Conservation (phyloP, 257 asterid genomes). For the Primulina huaijiensis region DNA sequence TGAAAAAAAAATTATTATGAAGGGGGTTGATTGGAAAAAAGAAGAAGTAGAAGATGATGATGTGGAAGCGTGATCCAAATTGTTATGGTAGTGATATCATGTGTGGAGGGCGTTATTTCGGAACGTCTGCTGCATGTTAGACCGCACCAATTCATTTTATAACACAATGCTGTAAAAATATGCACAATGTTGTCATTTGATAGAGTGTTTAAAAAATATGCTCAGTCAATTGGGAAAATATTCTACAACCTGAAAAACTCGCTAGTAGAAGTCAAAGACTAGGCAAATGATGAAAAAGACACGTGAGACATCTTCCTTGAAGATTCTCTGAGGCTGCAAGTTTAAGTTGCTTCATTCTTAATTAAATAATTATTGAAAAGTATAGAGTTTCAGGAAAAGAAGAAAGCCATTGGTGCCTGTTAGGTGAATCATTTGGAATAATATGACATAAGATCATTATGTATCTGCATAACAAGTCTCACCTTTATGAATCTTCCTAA, state of each 20-base stretch:
- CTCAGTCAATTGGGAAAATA: not conserved
- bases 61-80: not conserved
- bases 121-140: not conserved
- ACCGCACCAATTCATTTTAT: not conserved
- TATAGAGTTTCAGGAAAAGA: not conserved
- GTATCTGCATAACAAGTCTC: not conserved
- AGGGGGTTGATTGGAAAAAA: too few relatives aligned
- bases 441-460: not conserved
- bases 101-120: too few relatives aligned
- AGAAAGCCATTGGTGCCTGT: not conserved
- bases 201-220: too few relatives aligned
- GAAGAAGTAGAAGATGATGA: too few relatives aligned
- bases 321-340: not conserved
- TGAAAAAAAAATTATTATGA: too few relatives aligned
- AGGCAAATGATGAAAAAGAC: not conserved
- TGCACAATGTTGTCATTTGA: not conserved
- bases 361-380: not conserved
- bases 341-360: not conserved
- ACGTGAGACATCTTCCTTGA: not conserved
- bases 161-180: too few relatives aligned
- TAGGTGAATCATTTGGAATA: not conserved
- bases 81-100: not conserved
- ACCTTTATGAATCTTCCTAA: not conserved
- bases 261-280: not conserved
- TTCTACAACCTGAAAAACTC: not conserved